Conservation (phyloP, 2,329 filamentous ascomycete genomes). For the Trichoderma lentiforme region DNA sequence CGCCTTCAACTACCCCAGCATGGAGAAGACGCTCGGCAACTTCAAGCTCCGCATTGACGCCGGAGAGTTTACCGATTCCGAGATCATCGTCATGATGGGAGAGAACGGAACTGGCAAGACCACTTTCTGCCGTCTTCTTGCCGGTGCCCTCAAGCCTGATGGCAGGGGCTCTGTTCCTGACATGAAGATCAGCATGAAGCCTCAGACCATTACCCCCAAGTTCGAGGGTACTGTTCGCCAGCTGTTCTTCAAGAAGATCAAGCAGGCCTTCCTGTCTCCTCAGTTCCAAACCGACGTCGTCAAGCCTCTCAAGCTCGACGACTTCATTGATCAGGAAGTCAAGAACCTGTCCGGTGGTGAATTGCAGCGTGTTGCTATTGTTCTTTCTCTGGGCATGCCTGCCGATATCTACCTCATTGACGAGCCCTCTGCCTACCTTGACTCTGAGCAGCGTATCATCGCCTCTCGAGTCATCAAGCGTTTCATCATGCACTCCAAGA, state of each 20-base stretch:
- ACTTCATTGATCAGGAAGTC: conserved; percentile 99
- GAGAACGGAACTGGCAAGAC: conserved; percentile 99
- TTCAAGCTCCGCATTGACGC: conserved; percentile 81
- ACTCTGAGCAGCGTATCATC: conserved; percentile 98
- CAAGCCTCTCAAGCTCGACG: conserved; percentile 97
- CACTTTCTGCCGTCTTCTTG: conserved; percentile 95
- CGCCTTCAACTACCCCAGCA: conserved; percentile 80
- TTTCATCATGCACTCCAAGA: conserved; percentile 99
- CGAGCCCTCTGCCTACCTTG: conserved; percentile 94
- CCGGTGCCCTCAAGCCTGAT: conserved; percentile 90
- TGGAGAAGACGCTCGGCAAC: conserved; percentile 88
- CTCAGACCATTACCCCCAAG: conserved; percentile 98
- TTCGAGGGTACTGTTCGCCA: conserved; percentile 96
- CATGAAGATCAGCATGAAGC: conserved; percentile 99
- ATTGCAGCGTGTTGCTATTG: conserved; percentile 97
- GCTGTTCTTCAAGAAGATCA: conserved; percentile 99
- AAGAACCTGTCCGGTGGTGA: conserved; percentile 99
- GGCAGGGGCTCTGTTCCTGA: conserved; percentile 72
- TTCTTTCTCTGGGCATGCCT: conserved; percentile 89
- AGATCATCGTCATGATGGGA: conserved; percentile 99
- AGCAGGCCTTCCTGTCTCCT: conserved; percentile 89
- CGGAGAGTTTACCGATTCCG: conserved; percentile 92
- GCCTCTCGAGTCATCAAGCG: conserved; percentile 97
- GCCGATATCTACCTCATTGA: conserved; percentile 99
- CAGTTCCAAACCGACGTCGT: conserved; percentile 99